Evolutionary conservation across 805 yeast species (phyloP).

Genomic region (Diddensiella caesifluorescens): DNA sequence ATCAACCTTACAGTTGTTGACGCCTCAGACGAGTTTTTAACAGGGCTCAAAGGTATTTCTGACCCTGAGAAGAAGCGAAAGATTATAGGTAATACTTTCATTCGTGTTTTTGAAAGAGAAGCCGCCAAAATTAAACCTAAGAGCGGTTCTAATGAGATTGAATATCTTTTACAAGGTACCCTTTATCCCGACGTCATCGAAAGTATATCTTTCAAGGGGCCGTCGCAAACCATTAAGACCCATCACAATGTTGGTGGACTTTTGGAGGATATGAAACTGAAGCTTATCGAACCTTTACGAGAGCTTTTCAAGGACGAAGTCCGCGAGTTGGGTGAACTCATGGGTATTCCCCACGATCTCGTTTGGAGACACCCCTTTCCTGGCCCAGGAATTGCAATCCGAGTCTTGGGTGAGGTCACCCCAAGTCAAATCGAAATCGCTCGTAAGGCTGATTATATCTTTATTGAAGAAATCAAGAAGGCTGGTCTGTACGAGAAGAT

Average conservation of each 20-base stretch:
- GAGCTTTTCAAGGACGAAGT: constrained; percentile 99
- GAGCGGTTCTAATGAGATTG: constrained; percentile 76
- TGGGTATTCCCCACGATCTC: constrained; percentile 93
- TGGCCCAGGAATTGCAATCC: constrained; percentile 99
- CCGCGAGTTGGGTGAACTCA: constrained; percentile 86
- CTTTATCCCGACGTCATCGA: constrained; percentile 98
- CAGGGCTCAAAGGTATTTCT: constrained; percentile 83
- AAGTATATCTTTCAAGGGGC: constrained; percentile 98
- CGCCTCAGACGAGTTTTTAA: constrained; percentile 85
- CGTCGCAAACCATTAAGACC: constrained; percentile 98
- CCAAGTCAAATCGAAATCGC: constrained; percentile 91
- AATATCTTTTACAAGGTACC: constrained; percentile 93
- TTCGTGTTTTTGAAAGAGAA: constrained; percentile 93
- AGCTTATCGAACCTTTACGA: constrained; percentile 96
- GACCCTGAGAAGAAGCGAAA: constrained; percentile 99
- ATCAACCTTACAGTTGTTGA: constrained; percentile 92
- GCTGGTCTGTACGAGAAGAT: constrained; percentile 91
- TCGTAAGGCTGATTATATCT: constrained; percentile 93
- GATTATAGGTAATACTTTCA: constrained; percentile 96
- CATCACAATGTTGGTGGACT: constrained; percentile 99
- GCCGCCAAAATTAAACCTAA: constrained; percentile 88
- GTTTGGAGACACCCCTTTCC: constrained; percentile 99
- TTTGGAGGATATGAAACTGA: constrained; percentile 95
- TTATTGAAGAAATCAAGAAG: constrained; percentile 89
- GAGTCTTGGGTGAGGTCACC: constrained; percentile 96